Base-by-base conservation (phyloP, 495 filamentous ascomycete species). In the Corynascus novoguineensis region DNA sequence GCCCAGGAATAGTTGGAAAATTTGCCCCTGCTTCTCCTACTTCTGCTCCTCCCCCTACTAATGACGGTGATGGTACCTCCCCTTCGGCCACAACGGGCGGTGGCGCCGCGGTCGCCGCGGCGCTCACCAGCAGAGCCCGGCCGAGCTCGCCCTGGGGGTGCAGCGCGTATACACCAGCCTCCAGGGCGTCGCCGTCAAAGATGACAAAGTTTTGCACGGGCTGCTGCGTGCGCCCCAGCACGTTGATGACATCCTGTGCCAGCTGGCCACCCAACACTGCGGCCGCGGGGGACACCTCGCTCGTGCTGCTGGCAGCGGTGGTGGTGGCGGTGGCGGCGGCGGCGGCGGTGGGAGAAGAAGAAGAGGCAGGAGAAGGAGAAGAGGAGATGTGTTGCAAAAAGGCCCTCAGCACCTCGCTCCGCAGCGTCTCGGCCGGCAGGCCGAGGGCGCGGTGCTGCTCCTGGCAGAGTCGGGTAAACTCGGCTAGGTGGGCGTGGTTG, bases 191-290 rank as follows among this genome's bases (percentile, higher is more conserved):
- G 2, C 90, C 93, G 69, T 97, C 90, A 67, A 97, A 96, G 11
- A 97, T 73, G 32, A 95, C 78, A 65, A 97, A 82, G 67, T 98
- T 98, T 76, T 97, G 95, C 15, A 97, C 81, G 3, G 93, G 93
- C 69, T 97, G 93, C 73, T 97, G 90, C 40, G 88, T 80, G 60
- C 84, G 81, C 22, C 91, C 89, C 9, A 97, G 81, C 34, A 97
- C 92, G 59, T 97, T 97, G 71, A 98, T 97, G 19, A 95, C 90
- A 67, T 98, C 93, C 73, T 98, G 93, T 3, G 92, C 91, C 5
- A 98, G 76, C 64, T 88, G 82, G 0, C 91, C 93, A 25, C 93
- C 93, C 24, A 97, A 70, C 56, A 97, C 90, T 0, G 93, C 92
- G 2, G 90, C 85, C 11, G 95, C 89, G 22, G 93, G 90, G 28